Evolutionary conservation across 441 rosid species (phyloP), one percentile per base, ranked within the genome.

Genomic region (Adansonia grandidieri): DNA sequence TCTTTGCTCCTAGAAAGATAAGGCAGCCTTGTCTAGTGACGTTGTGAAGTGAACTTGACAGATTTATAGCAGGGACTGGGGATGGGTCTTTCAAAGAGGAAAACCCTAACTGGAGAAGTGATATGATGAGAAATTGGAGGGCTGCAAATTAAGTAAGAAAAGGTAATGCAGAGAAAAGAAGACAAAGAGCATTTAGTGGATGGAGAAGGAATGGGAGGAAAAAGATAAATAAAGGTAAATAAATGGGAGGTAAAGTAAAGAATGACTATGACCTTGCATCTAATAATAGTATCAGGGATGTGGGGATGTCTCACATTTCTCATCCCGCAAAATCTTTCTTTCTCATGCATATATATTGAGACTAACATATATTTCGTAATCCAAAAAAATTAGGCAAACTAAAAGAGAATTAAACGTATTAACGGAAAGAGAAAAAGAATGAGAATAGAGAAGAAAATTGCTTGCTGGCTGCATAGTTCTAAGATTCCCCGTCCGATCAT

Each of bases 191-290:
- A 89, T 83, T 88, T 78, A 85, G 89, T 86, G 91, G 86, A 82
- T 60, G 88, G 89, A 83, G 89, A 82, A 79, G 81, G 81, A 87
- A 83, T 80, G 87, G 87, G 87, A 86, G 83, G 93, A 89, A 89
- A 89, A 89, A 91, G 97, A 91, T 90, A 92, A 88, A 84, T 90
- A 92, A 88, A 84, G 86, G 88, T 77, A 89, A 86, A 86, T 62
- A 84, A 89, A 89, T 83, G 86, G 86, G 71, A 85, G 84, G 90
- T 82, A 90, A 88, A 86, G 86, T 85, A 85, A 86, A 86, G 90
- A 88, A 87, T 84, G 96, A 90, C 86, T 82, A 83, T 86, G 91
- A 87, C 92, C 80, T 84, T 88, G 81, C 93, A 82, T 91, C 93
- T 88, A 84, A 85, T 92, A 88, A 89, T 91, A 92, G 88, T 84